These are phyloP conservation scores for Trichoderma polysporum DNA, from an alignment of 2,329 filamentous ascomycete species.

Conservation along the genomic window DNA sequence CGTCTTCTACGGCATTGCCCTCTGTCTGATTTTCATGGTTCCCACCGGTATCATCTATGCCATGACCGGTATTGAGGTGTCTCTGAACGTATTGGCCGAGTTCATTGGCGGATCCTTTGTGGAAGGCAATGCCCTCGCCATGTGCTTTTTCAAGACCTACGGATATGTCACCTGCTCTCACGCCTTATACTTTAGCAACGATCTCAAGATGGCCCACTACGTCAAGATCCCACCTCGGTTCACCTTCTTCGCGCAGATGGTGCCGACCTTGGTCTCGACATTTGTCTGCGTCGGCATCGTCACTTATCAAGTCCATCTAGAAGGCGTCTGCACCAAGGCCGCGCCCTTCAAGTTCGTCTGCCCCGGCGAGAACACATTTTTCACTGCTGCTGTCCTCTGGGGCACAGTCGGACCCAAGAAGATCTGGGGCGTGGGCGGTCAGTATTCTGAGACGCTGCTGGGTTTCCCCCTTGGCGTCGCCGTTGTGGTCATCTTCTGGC, in stretches of 20 bases:
- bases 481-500: constrained; percentile 39
- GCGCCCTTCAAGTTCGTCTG: constrained; percentile 17
- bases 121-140: constrained; percentile 28
- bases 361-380: constrained; percentile 19
- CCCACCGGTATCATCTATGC: constrained; percentile 45
- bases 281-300: constrained; percentile 20
- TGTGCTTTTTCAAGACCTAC: constrained; percentile 29
- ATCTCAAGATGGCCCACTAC: constrained; percentile 53
- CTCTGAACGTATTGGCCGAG: constrained; percentile 43
- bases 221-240: constrained; percentile 49
- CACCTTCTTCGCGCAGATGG: constrained; percentile 48
- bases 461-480: constrained; percentile 43
- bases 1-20: constrained; percentile 41
- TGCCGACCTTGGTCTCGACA: constrained; percentile 44
- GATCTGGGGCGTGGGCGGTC: constrained; percentile 37
- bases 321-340: constrained; percentile 37
- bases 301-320: constrained; percentile 32
- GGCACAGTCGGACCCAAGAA: constrained; percentile 40
- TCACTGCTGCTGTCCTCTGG: constrained; percentile 42
- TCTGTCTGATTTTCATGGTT: constrained; percentile 43
- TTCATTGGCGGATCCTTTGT: constrained; percentile 37
- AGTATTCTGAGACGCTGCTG: constrained; percentile 37
- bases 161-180: constrained; percentile 43
- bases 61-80: constrained; percentile 45
- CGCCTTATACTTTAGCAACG: constrained; percentile 45